Percentiles rank a stretch among this genome's conserved stretches.
Evolutionary conservation across 169 alveolate species (phyloP).

Genomic region (Theileria luwenshuni): DNA sequence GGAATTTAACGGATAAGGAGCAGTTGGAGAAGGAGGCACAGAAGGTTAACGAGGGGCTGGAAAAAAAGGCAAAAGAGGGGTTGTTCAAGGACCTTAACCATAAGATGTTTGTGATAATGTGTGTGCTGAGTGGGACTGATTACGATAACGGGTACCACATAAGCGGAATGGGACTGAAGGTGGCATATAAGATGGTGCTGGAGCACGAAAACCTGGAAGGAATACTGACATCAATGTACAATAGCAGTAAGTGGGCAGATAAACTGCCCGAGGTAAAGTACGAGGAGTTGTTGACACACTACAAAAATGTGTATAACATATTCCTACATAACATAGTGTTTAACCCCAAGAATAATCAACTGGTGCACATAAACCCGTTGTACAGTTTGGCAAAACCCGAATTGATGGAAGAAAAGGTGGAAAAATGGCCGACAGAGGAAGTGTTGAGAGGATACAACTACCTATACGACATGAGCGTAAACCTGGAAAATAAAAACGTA

Average conservation of each 20-base stretch:
- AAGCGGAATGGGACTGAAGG: conserved; percentile 78
- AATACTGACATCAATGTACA: conserved; percentile 46
- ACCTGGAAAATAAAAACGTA: neutral
- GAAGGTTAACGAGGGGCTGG: conserved; percentile 14
- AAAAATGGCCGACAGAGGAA: neutral
- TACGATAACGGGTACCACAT: conserved; percentile 79
- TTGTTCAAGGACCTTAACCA: conserved; percentile 69
- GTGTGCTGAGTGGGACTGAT: conserved; percentile 79
- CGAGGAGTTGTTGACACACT: conserved; percentile 61
- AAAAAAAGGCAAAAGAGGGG: conserved; percentile 49
- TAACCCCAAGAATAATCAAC: conserved; percentile 43
- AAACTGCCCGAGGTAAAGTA: conserved; percentile 69
- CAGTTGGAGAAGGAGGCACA: neutral
- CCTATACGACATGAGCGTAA: conserved; percentile 13
- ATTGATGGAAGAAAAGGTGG: neutral
- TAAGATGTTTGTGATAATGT: conserved; percentile 75
- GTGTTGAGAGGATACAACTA: neutral
- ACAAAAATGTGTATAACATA: conserved; percentile 65
- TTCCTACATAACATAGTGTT: conserved; percentile 75
- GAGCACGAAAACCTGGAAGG: conserved; percentile 62
- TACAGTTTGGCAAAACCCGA: neutral
- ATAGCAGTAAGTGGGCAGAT: conserved; percentile 65
- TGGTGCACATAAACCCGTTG: conserved; percentile 42
- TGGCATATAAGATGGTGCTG: conserved; percentile 68
- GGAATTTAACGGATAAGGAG: neutral